Conservation (phyloP, 2,329 filamentous ascomycete genomes). For the Rugonectria rugulosa region DNA sequence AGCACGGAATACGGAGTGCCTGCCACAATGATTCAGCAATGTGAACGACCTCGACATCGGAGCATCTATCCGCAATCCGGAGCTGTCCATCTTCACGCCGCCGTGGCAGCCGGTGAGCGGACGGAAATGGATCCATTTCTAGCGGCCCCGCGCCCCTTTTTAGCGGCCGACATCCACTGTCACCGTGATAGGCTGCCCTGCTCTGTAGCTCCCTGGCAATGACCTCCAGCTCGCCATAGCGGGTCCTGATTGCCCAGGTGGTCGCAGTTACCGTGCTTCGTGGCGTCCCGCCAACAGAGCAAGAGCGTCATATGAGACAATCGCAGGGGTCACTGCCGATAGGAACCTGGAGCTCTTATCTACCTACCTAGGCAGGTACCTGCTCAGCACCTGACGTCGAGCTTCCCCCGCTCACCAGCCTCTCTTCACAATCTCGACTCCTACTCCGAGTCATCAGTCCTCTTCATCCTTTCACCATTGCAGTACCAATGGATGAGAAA, state of each 20-base stretch:
- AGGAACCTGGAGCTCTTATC: constrained; percentile 35
- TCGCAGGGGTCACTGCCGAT: too few relatives aligned
- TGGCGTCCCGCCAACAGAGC: background rate
- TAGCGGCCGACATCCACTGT: too few relatives aligned
- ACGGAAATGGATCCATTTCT: too few relatives aligned
- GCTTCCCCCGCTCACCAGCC: background rate
- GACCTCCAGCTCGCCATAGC: constrained; percentile 27
- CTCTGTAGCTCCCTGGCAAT: too few relatives aligned
- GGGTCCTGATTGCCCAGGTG: constrained; percentile 32
- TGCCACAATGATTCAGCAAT: too few relatives aligned
- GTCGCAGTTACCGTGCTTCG: background rate
- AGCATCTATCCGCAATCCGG: too few relatives aligned
- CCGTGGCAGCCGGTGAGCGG: background rate
- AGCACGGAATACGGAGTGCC: too few relatives aligned
- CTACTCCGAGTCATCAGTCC: background rate
- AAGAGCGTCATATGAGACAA: constrained; percentile 11
- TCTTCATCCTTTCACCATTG: background rate
- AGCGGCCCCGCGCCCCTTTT: background rate
- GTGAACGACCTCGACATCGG: too few relatives aligned
- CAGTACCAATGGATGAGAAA: constrained; percentile 49
- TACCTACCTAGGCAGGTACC: too few relatives aligned
- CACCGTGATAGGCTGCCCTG: constrained; percentile 8
- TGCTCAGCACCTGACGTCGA: constrained; percentile 3
- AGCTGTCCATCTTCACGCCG: too few relatives aligned
- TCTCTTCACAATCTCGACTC: background rate